Base-by-base conservation (phyloP, 495 filamentous ascomycete species). In the Trichocladium uniseriatum region DNA sequence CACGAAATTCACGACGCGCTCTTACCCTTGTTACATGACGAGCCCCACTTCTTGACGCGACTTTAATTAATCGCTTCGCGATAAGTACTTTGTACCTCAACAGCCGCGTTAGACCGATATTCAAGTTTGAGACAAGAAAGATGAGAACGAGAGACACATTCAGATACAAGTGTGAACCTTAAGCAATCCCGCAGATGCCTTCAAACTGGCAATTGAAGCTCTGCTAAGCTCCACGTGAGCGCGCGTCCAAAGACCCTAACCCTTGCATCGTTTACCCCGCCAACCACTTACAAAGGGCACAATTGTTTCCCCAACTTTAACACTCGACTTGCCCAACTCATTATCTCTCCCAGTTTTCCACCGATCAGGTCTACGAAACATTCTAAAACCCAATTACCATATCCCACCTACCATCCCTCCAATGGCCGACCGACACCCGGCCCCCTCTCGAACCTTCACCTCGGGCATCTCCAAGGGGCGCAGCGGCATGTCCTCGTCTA, bases 1-100 rank as follows among this genome's bases (percentile, higher is more conserved):
- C 40, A 44, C 50, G 38, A 53, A 57, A 53, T 46, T 34, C 54
- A 52, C 41, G 57, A 65, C 62, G 62, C 62, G 62, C 50, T 50
- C 39, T 36, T 45, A 47, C 36, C 48, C 47, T 49, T 44, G 45
- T 47, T 53, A 65, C 62, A 59, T 65, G 62, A 62, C 62, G 28
- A 43, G 56, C 57, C 55, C 59, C 59, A 64, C 59, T 57, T 50
- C 21, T 6, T 36, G 54, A 62, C 61, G 61, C 61, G 60, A 51
- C 45, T 18, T 55, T 63, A 27, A 27, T 27, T 56, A 58, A 59
- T 57, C 54, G 56, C 48, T 38, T 19, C n/a, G 38, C 16, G 53
- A 48, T 38, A 48, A 38, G 43, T 32, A 42, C 37, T 41, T 14
- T n/a, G n/a, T n/a, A n/a, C n/a, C n/a, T n/a, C n/a, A n/a, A n/a